phyloP scores from a whole-genome alignment of 495 filamentous ascomycete genomes.

The Podospora anserina region DNA sequence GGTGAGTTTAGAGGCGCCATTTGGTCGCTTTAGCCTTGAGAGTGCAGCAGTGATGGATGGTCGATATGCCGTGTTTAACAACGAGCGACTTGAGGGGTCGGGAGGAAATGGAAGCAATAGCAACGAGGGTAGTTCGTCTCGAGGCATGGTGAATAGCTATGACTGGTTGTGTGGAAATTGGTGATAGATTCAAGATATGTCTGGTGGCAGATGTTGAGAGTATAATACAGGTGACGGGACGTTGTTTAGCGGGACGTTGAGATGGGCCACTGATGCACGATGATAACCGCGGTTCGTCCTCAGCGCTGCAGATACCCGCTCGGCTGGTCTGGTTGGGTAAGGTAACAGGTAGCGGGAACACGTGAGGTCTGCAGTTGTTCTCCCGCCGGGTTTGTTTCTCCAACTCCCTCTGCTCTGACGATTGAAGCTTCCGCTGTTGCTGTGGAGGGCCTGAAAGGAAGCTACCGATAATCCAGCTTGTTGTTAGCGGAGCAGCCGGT shows the following conservation, averaged over 20 bases:
- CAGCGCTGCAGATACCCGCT: neutral
- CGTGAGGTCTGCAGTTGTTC: neutral
- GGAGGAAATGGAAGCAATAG: constrained; percentile 59
- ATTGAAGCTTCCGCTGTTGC: neutral
- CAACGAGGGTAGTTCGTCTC: constrained; percentile 44
- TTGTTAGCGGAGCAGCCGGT: neutral
- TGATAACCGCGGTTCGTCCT: neutral
- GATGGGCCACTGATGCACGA: neutral
- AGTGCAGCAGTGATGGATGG: constrained; percentile 50
- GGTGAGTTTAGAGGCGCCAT: constrained; percentile 45
- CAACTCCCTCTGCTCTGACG: neutral
- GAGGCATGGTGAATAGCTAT: constrained; percentile 13
- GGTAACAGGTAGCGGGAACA: neutral
- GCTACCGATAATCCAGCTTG: neutral
- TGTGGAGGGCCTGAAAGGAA: neutral
- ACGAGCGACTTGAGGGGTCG: constrained; percentile 39
- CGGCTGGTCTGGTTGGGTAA: neutral
- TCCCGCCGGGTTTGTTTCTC: neutral
- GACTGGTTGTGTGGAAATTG: neutral
- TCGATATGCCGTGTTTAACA: constrained; percentile 56
- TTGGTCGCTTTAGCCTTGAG: constrained; percentile 41
- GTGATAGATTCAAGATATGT: neutral
- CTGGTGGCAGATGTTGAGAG: neutral
- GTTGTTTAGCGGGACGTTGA: neutral
- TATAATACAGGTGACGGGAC: neutral